phyloP scores from a whole-genome alignment of 345 rosid genomes.

The Syzygium oleosum region DNA sequence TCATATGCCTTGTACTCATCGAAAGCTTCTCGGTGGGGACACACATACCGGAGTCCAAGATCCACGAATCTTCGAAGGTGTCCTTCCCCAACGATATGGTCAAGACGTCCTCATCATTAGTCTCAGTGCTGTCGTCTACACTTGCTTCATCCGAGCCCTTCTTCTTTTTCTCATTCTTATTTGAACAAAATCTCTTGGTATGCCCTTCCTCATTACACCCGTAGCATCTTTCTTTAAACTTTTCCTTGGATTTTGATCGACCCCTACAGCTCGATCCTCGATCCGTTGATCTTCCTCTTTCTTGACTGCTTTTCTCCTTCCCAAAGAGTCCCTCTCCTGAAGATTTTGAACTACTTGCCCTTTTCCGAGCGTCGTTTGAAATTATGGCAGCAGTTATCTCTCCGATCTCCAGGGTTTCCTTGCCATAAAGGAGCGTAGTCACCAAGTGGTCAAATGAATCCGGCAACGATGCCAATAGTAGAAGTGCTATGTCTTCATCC shows the following conservation, averaged over 20 bases:
- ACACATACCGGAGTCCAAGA: background rate
- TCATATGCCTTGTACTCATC: background rate
- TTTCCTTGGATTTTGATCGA: background rate
- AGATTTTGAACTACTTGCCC: background rate
- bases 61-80: fast-evolving
- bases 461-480: fast-evolving
- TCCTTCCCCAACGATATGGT: background rate
- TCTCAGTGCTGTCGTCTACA: background rate
- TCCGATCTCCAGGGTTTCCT: background rate
- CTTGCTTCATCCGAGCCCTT: background rate
- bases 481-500: background rate
- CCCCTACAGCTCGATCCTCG: background rate
- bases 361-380: background rate
- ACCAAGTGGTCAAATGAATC: background rate
- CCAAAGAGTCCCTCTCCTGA: background rate
- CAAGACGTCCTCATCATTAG: background rate
- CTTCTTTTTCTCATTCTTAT: background rate
- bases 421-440: background rate
- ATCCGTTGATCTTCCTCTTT: background rate
- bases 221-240: background rate
- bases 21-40: background rate
- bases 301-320: background rate
- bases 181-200: background rate
- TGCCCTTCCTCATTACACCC: background rate
- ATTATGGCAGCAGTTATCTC: background rate